Evolutionary conservation across 257 asterid species (phyloP).

Genomic region (Solanum sitiens): DNA sequence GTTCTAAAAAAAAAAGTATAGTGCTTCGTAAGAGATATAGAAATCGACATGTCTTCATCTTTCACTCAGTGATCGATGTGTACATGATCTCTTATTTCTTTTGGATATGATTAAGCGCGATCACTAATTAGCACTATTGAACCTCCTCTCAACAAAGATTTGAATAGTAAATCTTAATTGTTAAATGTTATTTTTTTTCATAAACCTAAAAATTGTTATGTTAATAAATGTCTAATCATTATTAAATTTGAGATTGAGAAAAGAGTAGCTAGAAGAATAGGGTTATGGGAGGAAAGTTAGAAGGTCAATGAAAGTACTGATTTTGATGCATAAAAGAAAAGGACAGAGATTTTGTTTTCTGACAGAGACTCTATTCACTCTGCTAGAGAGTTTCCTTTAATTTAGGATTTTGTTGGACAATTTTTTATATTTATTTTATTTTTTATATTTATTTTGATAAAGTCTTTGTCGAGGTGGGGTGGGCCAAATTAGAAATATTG

Average conservation of each 20-base stretch:
- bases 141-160: no score
- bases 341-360: slow-evolving; percentile 16
- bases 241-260: background rate
- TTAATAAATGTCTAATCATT: background rate
- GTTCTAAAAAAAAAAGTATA: no score
- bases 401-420: slow-evolving; percentile 9
- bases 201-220: background rate
- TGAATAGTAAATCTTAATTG: background rate
- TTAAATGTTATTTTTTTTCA: background rate
- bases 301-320: background rate
- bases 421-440: background rate
- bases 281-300: background rate
- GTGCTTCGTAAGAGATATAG: no score
- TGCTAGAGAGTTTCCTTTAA: background rate
- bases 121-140: background rate
- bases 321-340: background rate
- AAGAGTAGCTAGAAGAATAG: background rate
- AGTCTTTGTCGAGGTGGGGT: background rate
- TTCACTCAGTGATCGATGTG: background rate
- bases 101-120: background rate
- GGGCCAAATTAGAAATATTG: background rate
- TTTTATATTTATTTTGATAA: background rate
- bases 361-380: background rate
- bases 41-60: no score
- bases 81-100: background rate